Base-by-base conservation (phyloP, 2,329 filamentous ascomycete species). In the Aspergillus persii region DNA sequence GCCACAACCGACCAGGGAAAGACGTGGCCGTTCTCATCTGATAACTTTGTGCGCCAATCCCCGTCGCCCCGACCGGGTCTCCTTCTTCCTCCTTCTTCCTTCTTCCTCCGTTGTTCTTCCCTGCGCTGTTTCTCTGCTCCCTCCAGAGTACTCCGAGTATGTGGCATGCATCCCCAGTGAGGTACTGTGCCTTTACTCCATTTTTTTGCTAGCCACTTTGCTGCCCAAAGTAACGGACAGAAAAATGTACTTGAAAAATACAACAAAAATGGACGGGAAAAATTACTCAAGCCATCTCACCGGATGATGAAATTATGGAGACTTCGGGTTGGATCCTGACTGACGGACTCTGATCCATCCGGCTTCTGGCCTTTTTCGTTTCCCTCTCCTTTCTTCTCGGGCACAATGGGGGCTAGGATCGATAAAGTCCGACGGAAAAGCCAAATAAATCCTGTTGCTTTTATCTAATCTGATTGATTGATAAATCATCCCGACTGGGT, bases 401-500 rank as follows among this genome's bases (percentile, higher is more conserved):
- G 18, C 18, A 12, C 33, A 36, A 36, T 36, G 11, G 33, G 12
- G 23, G 11, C 39, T 44, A 46, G 33, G 39, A 53, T 11, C 29
- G 12, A 33, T 46, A n/a, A 26, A 46, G 23, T 12, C 33, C 29
- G 50, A 53, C 30, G 15, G 18, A 48, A 11, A 47, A 27, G 9
- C 9, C 33, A 36, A 36, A 36, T 3, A 27, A 9, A 53, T 30
- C 31, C n/a, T 30, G n/a, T 47, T 52, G 12, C 46, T 44, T 62
- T 61, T 56, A 62, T 62, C 61, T 62, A 62, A 62, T 62, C 61
- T 61, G 61, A 62, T 62, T 31, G 56, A 61, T 61, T 50, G 55
- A 62, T 52, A 61, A 61, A 48, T 36, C 49, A 23, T n/a, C n/a
- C 3, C 30, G 33, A 27, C 15, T 50, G 33, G 30, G 12, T 36